Evolutionary conservation across 768 basidiomycete species (phyloP).

Genomic region (Trametes villosa): DNA sequence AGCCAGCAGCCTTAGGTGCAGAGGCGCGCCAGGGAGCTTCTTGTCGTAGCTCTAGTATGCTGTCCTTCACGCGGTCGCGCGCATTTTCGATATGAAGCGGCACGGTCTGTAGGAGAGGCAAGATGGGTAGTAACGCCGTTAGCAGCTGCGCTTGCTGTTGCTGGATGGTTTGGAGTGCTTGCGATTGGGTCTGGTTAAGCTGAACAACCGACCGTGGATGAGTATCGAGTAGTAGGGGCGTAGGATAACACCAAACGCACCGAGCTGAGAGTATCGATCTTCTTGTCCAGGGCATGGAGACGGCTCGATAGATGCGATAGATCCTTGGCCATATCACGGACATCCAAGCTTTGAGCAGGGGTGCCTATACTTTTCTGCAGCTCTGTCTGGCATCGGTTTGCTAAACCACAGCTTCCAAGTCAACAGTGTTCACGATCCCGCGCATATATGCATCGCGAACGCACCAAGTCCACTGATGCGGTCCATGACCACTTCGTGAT

Average conservation of each 20-base stretch:
- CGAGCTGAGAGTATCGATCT: constrained; percentile 29
- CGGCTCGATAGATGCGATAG: constrained; percentile 19
- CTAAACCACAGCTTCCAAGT: too few species aligned
- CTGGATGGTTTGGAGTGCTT: constrained; percentile 61
- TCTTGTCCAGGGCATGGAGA: constrained; percentile 31
- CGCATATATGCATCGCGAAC: constrained; percentile 36
- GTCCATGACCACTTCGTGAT: constrained; percentile 57
- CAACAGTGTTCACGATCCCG: too few species aligned
- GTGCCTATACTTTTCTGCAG: constrained; percentile 60
- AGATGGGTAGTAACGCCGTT: constrained; percentile 56
- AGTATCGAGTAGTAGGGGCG: not conserved
- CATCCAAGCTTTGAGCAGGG: constrained; percentile 51
- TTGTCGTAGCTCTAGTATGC: constrained; percentile 16
- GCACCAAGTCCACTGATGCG: constrained; percentile 62
- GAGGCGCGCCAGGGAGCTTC: not conserved
- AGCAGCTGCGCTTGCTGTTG: constrained; percentile 64
- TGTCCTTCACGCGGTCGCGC: constrained; percentile 30
- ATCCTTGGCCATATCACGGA: constrained; percentile 23
- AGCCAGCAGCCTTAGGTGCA: not conserved
- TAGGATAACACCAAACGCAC: constrained; percentile 24
- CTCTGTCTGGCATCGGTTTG: constrained; percentile 65
- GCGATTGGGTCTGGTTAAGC: constrained; percentile 45
- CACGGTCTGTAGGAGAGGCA: constrained; percentile 63
- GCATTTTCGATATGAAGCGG: constrained; percentile 56
- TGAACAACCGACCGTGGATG: not conserved